Conservation (phyloP, 495 filamentous ascomycete species). For the Aspergillus taichungensis region DNA sequence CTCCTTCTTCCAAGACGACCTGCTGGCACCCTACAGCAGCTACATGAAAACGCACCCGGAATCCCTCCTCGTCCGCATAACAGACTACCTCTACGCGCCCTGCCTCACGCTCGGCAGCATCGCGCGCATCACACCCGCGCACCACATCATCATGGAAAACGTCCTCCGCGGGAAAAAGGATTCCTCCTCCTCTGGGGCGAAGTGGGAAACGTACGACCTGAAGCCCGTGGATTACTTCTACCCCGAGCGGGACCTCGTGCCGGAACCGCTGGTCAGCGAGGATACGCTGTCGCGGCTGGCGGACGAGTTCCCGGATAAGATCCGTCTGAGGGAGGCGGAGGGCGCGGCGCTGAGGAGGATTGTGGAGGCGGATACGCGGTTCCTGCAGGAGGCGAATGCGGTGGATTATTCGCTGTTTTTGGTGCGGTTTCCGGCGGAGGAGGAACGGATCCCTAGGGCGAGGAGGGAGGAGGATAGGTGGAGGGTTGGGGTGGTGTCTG, state of each 20-base stretch:
- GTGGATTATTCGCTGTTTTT: slow-evolving; percentile 66
- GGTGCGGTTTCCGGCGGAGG: slow-evolving; percentile 41
- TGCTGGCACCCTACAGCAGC: slow-evolving; percentile 49
- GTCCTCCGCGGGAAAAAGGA: slow-evolving; percentile 47
- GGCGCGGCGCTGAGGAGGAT: slow-evolving; percentile 41
- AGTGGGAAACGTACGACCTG: slow-evolving; percentile 63
- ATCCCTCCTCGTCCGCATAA: slow-evolving; percentile 59
- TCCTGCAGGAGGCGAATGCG: slow-evolving; percentile 49
- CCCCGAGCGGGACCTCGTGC: slow-evolving; percentile 58
- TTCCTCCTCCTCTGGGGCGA: slow-evolving; percentile 22
- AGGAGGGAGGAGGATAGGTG: slow-evolving; percentile 33
- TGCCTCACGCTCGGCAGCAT: slow-evolving; percentile 45
- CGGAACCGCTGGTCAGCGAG: slow-evolving; percentile 47
- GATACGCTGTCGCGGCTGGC: slow-evolving; percentile 49
- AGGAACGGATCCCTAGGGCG: slow-evolving; percentile 10
- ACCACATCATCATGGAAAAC: slow-evolving; percentile 70
- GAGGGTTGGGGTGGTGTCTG: slow-evolving; percentile 47
- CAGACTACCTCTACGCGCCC: slow-evolving; percentile 51
- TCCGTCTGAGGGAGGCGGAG: slow-evolving; percentile 41
- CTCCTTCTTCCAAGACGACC: slow-evolving; percentile 55
- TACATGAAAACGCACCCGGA: slow-evolving; percentile 49
- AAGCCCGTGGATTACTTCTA: slow-evolving; percentile 66
- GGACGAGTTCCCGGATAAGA: slow-evolving; percentile 57
- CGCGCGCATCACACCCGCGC: slow-evolving; percentile 46
- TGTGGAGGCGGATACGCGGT: slow-evolving; percentile 48